Conservation (phyloP, 768 basidiomycete species). For the Serendipita vermifera region DNA sequence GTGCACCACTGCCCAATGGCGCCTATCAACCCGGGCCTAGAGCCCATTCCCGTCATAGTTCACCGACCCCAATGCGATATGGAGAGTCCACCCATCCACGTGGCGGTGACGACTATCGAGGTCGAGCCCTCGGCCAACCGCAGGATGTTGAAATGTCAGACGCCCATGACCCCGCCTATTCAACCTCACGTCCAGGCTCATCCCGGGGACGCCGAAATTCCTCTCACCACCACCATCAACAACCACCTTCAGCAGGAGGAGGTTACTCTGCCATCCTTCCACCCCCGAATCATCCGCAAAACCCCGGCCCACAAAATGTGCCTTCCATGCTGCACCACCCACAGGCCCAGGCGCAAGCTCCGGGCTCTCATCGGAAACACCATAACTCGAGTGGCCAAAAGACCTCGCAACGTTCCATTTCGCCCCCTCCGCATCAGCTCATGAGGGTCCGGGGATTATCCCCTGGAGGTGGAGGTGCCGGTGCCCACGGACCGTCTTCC, state of each 20-base stretch:
- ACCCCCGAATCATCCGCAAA: neutral
- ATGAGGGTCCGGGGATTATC: neutral
- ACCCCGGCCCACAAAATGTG: neutral
- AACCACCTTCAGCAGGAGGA: neutral
- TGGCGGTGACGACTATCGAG: neutral
- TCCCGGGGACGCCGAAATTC: neutral
- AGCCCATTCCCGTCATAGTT: neutral
- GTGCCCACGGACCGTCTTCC: neutral
- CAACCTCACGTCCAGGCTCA: neutral
- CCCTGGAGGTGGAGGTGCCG: neutral
- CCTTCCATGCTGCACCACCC: slow-evolving; percentile 4
- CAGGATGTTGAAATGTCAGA: slow-evolving; percentile 6
- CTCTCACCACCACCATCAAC: neutral
- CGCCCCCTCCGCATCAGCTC: neutral
- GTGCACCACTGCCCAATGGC: neutral
- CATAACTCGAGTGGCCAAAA: neutral
- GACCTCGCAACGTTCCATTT: neutral
- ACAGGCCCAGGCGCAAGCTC: neutral
- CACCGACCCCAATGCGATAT: neutral
- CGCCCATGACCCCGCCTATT: neutral
- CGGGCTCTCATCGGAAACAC: neutral
- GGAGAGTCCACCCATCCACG: neutral
- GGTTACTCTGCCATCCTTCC: neutral
- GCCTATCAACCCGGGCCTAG: neutral
- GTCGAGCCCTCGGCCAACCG: neutral